phyloP scores from a whole-genome alignment of 2,329 filamentous ascomycete species.

The Calonectria montana region DNA sequence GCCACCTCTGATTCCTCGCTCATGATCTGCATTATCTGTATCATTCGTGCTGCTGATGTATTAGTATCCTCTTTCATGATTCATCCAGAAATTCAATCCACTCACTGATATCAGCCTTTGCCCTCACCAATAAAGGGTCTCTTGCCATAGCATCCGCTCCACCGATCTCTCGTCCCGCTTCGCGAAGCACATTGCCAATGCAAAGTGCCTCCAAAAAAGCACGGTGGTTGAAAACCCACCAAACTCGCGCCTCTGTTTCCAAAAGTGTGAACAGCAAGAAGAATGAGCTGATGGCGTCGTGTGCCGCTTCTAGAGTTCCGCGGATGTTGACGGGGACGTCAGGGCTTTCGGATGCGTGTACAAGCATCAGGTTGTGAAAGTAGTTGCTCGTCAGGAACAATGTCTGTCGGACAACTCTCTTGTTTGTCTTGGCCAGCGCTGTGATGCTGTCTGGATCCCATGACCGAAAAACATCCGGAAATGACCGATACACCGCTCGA shows the following conservation, averaged over 20 bases:
- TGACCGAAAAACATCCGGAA: constrained; percentile 76
- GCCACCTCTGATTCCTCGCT: constrained; percentile 70
- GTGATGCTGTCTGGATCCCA: constrained; percentile 72
- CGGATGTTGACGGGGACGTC: constrained; percentile 74
- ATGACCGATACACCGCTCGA: constrained; percentile 76
- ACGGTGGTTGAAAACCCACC: constrained; percentile 88
- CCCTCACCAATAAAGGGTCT: constrained; percentile 71
- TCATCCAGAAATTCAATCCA: background rate
- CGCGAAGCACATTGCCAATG: constrained; percentile 70
- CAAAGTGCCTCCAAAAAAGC: constrained; percentile 82
- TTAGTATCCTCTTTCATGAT: constrained; percentile 8
- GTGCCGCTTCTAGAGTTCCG: constrained; percentile 78
- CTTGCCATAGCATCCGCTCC: constrained; percentile 58
- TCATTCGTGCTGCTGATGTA: constrained; percentile 64
- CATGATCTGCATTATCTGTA: constrained; percentile 72
- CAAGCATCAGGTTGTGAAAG: constrained; percentile 84
- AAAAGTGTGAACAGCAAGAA: constrained; percentile 79
- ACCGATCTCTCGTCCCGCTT: constrained; percentile 59
- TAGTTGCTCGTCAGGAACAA: constrained; percentile 85
- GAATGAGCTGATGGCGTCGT: constrained; percentile 79
- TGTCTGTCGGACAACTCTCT: constrained; percentile 78
- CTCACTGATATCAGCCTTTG: constrained; percentile 71
- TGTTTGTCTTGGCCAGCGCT: constrained; percentile 67
- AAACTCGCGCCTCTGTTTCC: constrained; percentile 78
- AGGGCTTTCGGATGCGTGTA: constrained; percentile 76